Evolutionary conservation across 352 stramenopile genomes (phyloP), one percentile per base, ranked within the genome.

Genomic region (Pilasporangium apinafurcum): DNA sequence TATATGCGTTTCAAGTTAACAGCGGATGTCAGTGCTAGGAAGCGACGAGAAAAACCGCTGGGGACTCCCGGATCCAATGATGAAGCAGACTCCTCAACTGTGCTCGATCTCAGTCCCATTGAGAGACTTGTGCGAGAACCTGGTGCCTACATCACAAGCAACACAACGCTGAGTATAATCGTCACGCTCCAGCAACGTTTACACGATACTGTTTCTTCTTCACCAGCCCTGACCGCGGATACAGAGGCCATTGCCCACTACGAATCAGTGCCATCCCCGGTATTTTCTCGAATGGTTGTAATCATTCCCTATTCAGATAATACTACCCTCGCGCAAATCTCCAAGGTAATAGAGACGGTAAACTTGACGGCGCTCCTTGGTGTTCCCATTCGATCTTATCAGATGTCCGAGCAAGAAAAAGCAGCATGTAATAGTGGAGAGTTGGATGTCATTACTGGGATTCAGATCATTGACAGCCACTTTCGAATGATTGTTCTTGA

Each of bases 401-500:
- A 95, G 56, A 62, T 95, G 47, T 78, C 62, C 0, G 53, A 68
- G 13, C 29, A 62, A 9, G 76, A 96, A 42, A 64, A 70, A 14
- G 27, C 51, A 13, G 65, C 55, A 6, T 76, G 71, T 30, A 65
- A 86, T 17, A 46, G 17, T 5, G 88, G 85, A 1, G 28, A 53
- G 2, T 59, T 97, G 4, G 81, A 97, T 40, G 54, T 96, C 18
- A 61, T 96, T 53, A 95, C 83, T 2, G 88, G 88, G 14, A 81
- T 80, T 17, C 81, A 92, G 62, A 58, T 96, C 21, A 77, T 97
- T 25, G 88, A 97, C 62, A 72, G 65, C 12, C 53, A 94, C 14
- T 78, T 75, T 18, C 73, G 88, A n/a, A 91, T 90, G 54, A 67
- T 96, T 40, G 59, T 96, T 9, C 37, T 97, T 13, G 88, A 97